Evolutionary conservation across 2,329 filamentous ascomycete genomes (phyloP).

Genomic region (Fusarium tuaranense): DNA sequence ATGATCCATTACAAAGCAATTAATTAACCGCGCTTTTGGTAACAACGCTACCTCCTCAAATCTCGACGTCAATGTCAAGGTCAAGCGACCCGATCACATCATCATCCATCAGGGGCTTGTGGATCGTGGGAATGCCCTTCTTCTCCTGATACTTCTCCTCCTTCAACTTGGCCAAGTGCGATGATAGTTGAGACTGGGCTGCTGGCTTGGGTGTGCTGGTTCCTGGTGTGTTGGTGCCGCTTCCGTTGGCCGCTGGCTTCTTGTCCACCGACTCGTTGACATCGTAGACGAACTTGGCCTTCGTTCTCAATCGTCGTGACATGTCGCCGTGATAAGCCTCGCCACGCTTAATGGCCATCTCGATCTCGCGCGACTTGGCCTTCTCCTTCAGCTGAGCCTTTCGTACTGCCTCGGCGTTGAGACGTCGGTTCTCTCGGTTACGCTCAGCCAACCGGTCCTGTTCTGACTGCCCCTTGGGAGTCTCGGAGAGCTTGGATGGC

Average conservation of each 20-base stretch:
- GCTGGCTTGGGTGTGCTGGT: conserved; percentile 64
- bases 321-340: conserved; percentile 70
- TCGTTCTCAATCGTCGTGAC: conserved; percentile 73
- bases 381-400: conserved; percentile 89
- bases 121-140: conserved; percentile 74
- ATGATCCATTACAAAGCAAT: not conserved
- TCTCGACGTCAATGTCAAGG: conserved; percentile 91
- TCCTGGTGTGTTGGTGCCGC: conserved; percentile 63
- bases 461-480: conserved; percentile 67
- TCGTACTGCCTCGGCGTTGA: conserved; percentile 90
- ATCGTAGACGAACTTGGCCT: conserved; percentile 76
- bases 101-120: conserved; percentile 87
- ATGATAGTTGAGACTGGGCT: conserved; percentile 57
- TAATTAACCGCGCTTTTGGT: conserved; percentile 16
- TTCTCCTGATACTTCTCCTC: conserved; percentile 66
- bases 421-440: conserved; percentile 85
- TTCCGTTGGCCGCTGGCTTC: conserved; percentile 62
- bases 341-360: conserved; percentile 71
- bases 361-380: conserved; percentile 69
- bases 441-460: conserved; percentile 86
- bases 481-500: conserved; percentile 62
- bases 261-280: conserved; percentile 63
- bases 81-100: conserved; percentile 93
- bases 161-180: conserved; percentile 66
- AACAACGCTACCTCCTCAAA: conserved; percentile 58